phyloP scores from a whole-genome alignment of 345 rosid genomes.

The Eucalyptus lansdowneana region DNA sequence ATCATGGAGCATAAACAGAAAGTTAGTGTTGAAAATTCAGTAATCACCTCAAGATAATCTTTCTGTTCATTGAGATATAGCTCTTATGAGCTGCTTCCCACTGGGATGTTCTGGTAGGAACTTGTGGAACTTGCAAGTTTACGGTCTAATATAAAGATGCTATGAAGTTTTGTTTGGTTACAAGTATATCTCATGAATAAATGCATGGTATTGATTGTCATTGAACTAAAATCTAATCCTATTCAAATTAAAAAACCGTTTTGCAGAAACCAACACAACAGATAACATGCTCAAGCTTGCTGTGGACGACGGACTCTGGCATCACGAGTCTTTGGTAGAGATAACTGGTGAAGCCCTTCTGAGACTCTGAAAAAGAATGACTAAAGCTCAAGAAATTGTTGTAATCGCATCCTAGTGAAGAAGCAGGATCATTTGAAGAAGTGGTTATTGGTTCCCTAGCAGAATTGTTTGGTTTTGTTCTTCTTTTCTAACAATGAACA shows the following conservation, averaged over 20 bases:
- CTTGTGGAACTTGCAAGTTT: background rate
- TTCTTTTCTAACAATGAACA: background rate
- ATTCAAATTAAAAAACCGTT: background rate
- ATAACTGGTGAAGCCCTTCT: background rate
- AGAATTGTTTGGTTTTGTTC: background rate
- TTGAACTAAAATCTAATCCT: background rate
- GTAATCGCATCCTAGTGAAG: background rate
- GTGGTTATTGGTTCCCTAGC: background rate
- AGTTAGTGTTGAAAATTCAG: background rate
- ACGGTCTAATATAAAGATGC: background rate
- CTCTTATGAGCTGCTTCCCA: background rate
- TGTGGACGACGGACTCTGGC: background rate
- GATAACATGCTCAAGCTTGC: background rate
- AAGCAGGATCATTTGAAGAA: background rate
- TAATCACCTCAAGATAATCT: background rate
- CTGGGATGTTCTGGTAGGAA: background rate
- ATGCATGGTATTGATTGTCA: background rate
- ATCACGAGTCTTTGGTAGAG: background rate
- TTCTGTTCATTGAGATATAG: background rate
- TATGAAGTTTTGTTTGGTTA: background rate
- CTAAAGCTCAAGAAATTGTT: background rate
- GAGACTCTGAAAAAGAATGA: background rate
- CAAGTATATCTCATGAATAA: background rate
- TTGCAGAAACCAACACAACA: background rate
- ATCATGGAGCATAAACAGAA: background rate